These are phyloP conservation scores for Boletus eberwhitei DNA, from an alignment of 768 basidiomycete genomes.

Conservation along the genomic window DNA sequence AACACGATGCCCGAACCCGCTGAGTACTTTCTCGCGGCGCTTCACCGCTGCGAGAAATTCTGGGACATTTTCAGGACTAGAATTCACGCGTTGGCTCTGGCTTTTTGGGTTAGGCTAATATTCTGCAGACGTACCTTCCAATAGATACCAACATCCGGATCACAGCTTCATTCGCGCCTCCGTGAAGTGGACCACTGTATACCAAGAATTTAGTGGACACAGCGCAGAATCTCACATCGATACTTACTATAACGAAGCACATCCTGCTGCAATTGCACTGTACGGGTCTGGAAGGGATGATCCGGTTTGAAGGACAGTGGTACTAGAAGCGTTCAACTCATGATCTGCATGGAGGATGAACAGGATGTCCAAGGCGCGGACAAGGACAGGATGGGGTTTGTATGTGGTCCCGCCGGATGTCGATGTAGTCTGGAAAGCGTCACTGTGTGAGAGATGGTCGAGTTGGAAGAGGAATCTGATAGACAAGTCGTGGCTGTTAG, in stretches of 20 bases:
- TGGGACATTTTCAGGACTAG: conserved; percentile 78
- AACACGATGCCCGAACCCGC: conserved; percentile 85
- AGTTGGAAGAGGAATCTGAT: conserved; percentile 84
- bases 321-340: conserved; percentile 83
- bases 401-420: conserved; percentile 57
- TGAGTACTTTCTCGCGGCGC: conserved; percentile 81
- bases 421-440: conserved; percentile 19
- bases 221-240: not conserved
- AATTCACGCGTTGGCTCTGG: not conserved
- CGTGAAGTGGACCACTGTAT: conserved; percentile 36
- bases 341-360: conserved; percentile 91
- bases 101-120: not conserved
- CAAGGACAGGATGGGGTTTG: conserved; percentile 77
- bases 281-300: conserved; percentile 91
- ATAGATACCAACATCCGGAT: conserved; percentile 92
- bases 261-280: conserved; percentile 83
- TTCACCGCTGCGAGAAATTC: conserved; percentile 86
- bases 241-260: conserved; percentile 85
- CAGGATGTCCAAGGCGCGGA: conserved; percentile 82
- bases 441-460: conserved; percentile 58
- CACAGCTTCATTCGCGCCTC: conserved; percentile 91
- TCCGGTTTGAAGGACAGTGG: conserved; percentile 84
- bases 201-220: not conserved
- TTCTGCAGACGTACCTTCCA: conserved; percentile 54
- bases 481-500: not conserved